phyloP scores from a whole-genome alignment of 208 protist genomes.

The Crithidia expoeki region DNA sequence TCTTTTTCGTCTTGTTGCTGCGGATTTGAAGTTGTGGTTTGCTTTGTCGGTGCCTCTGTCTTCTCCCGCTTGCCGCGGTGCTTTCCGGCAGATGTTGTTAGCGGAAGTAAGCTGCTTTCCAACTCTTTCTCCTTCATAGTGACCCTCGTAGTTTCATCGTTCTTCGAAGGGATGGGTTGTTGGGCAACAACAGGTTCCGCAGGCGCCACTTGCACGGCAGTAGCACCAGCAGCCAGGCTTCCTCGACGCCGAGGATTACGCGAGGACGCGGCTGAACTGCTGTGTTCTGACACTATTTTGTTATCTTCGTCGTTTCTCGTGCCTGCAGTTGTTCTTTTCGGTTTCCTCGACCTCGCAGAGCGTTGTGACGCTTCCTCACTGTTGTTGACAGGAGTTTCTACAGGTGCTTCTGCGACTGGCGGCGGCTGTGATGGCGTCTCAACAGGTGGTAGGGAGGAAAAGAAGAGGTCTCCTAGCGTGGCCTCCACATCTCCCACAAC shows the following conservation, averaged over 20 bases:
- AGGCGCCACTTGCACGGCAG: no score
- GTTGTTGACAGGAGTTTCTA: background rate
- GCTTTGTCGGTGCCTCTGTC: background rate
- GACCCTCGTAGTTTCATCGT: no score
- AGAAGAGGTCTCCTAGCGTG: constrained; percentile 6
- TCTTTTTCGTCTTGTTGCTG: no score
- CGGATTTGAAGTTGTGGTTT: background rate
- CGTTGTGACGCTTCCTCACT: background rate
- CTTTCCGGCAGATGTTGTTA: background rate
- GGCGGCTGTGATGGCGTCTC: background rate
- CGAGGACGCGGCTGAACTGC: no score
- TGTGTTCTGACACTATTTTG: no score
- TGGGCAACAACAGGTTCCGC: no score
- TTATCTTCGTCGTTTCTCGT: no score
- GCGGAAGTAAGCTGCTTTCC: background rate
- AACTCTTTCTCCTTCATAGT: background rate
- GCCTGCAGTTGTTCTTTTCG: no score
- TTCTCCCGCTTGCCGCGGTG: constrained; percentile 4
- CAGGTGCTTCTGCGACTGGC: background rate
- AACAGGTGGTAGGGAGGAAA: background rate
- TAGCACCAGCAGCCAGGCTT: no score
- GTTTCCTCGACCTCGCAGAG: no score
- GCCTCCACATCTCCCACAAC: constrained; percentile 24
- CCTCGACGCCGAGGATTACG: no score
- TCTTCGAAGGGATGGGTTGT: no score